These are phyloP conservation scores for Venturia carpophila DNA, from an alignment of 2,329 filamentous ascomycete species.

Conservation along the genomic window DNA sequence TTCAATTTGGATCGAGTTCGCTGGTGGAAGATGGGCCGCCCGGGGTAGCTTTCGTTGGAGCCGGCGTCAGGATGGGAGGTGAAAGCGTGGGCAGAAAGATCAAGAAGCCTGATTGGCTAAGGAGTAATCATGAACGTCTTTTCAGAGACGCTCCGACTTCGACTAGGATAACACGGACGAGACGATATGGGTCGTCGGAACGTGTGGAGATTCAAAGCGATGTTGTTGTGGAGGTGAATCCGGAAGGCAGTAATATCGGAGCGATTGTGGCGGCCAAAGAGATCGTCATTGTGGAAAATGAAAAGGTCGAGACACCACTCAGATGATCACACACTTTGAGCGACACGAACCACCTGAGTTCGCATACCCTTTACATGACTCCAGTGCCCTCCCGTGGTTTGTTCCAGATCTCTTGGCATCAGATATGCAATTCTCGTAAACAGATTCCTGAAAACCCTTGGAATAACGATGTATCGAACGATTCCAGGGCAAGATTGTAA, in stretches of 20 bases:
- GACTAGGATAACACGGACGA: not conserved
- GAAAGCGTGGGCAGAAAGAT: slow-evolving; percentile 1
- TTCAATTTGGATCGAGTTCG: not conserved
- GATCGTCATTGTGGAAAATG: not conserved
- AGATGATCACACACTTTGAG: not conserved
- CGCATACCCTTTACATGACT: too few relatives aligned
- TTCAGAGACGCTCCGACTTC: not conserved
- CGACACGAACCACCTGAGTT: not conserved
- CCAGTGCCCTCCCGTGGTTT: too few relatives aligned
- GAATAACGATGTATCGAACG: too few relatives aligned
- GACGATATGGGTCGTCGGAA: not conserved
- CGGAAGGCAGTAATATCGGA: not conserved
- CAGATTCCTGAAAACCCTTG: too few relatives aligned
- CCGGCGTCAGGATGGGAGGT: slow-evolving; percentile 7
- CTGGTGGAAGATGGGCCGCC: not conserved
- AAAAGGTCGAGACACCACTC: not conserved
- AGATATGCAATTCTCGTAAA: too few relatives aligned
- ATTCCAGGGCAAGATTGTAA: too few relatives aligned
- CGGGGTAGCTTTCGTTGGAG: not conserved
- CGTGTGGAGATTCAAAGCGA: not conserved
- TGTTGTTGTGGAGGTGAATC: not conserved
- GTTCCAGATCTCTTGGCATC: too few relatives aligned
- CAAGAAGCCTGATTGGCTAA: slow-evolving; percentile 15
- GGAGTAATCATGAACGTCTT: not conserved
- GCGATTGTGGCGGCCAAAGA: not conserved